Base-by-base conservation (phyloP, 2,329 filamentous ascomycete species). In the Penicillium sp. region DNA sequence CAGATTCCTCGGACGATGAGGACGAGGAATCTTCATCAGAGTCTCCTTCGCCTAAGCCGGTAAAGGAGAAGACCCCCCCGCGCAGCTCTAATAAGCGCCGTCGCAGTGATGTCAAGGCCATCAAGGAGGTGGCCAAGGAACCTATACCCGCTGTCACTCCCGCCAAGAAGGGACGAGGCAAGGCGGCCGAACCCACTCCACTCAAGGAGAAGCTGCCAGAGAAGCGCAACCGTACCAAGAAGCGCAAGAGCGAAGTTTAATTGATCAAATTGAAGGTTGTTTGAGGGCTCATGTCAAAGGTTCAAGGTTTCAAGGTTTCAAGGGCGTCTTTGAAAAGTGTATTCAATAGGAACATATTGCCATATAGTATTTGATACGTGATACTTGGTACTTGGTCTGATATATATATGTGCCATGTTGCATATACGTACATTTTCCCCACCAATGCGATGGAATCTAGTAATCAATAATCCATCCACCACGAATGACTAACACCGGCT, bases 191-290 rank as follows among this genome's bases (percentile, higher is more conserved):
- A 46, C 56, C 57, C 5, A 52, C 47, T 16, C 54, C 66, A 3
- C 65, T 67, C 4, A 60, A 71, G 56, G 64, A 65, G 23, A 70
- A 72, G 2, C 65, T 67, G 4, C 59, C 62, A 2, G 70, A 73
- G 13, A 74, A 72, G 16, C 54, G 49, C 39, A 74, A 70, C 58
- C 63, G 61, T 34, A 70, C 68, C 61, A 79, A 78, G 70, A 79
- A 78, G 74, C 70, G 73, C 58, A 77, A 77, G 73, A 77, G 74
- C 59, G 74, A 76, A 56, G 69, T 58, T 12, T 63, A 52, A 58
- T 28, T 33, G 61, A 42, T 28, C 55, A 29, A 24, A 59, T 42
- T 13, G 12, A 24, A 26, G 23, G 15, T 23, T 7, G 21, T 7
- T n/a, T 13, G 15, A 12, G 6, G 15, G 15, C 9, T 26, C 7